Evolutionary conservation across 768 basidiomycete species (phyloP), one percentile per base, ranked within the genome.

Genomic region (Pilatotrama ljubarskyi): DNA sequence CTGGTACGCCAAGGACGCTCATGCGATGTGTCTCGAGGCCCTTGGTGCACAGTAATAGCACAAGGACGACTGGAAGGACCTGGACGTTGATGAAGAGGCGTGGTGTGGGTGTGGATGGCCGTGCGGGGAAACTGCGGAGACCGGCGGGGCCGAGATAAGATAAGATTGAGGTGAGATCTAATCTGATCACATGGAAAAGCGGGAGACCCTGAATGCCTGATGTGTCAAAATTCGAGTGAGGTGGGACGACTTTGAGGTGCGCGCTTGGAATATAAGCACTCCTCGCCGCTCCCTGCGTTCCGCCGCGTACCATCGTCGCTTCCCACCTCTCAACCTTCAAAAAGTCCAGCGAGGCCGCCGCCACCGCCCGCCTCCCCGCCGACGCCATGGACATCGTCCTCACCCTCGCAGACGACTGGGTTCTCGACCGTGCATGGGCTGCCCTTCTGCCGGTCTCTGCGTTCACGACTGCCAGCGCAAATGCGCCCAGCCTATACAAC

Each of bases 361-460:
- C 49, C 1, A 10, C 18, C 8, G 17, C 47, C 47, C 24, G 20
- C 29, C 9, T 22, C 7, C 35, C 43, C 48, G 20, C 48, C 36
- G 25, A 43, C 37, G 38, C 36, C 61, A 98, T 98, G 95, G 95
- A 98, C 78, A 72, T 91, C 71, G 77, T 95, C n/a, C 84, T 98
- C 49, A 59, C 78, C 63, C 46, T 87, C 63, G 79, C 80, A 41
- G 94, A 98, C 76, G 81, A 87, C 32, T 81, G 80, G 69, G 25
- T 90, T 47, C 79, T 97, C 65, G 95, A 98, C 84, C 76, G 75
- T 47, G 72, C 87, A n/a, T 98, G 89, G 82, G 85, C 91, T 2
- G 79, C 77, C 51, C 71, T 92, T 62, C 77, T 94, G 49, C 95
- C 94, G 14, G 67, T 68, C 36, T 72, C 74, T 44, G 73, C 74